Evolutionary conservation across 495 filamentous ascomycete species (phyloP).

Genomic region (Talaromyces liani): DNA sequence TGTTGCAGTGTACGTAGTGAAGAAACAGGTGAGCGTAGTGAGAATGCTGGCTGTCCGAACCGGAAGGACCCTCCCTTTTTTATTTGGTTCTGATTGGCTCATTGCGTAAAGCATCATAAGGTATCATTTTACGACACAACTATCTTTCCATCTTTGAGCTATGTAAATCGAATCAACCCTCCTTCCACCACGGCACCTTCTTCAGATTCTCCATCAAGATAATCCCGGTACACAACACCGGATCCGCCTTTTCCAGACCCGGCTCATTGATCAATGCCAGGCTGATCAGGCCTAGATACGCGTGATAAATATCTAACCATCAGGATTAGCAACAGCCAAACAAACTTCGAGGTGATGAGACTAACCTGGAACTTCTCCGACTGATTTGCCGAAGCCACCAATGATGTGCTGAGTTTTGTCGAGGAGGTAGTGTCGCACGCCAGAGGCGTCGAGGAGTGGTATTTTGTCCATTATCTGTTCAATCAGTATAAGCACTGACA

Average conservation of each 20-base stretch:
- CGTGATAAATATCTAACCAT: conserved; percentile 70
- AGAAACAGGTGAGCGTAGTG: too few species aligned
- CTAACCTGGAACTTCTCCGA: conserved; percentile 67
- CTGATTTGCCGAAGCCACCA: conserved; percentile 82
- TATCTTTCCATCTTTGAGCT: too few species aligned
- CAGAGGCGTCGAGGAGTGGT: conserved; percentile 49
- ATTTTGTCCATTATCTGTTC: conserved; percentile 58
- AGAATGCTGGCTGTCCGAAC: not conserved
- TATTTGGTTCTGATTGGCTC: too few species aligned
- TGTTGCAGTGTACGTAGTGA: too few species aligned
- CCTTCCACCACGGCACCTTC: conserved; percentile 31
- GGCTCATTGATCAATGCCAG: conserved; percentile 60
- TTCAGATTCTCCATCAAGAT: conserved; percentile 35
- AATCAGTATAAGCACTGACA: conserved; percentile 8
- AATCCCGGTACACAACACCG: conserved; percentile 57
- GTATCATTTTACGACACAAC: too few species aligned
- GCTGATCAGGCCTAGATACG: conserved; percentile 77
- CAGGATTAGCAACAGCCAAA: not conserved
- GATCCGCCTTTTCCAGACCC: conserved; percentile 56
- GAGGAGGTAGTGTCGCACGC: conserved; percentile 69
- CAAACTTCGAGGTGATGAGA: not conserved
- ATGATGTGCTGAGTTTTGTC: conserved; percentile 85
- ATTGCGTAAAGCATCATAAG: too few species aligned
- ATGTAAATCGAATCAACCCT: not conserved
- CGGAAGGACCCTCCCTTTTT: not conserved